Evolutionary conservation across 345 rosid species (phyloP), one percentile per base, ranked within the genome.

Genomic region (Salix arbutifolia): DNA sequence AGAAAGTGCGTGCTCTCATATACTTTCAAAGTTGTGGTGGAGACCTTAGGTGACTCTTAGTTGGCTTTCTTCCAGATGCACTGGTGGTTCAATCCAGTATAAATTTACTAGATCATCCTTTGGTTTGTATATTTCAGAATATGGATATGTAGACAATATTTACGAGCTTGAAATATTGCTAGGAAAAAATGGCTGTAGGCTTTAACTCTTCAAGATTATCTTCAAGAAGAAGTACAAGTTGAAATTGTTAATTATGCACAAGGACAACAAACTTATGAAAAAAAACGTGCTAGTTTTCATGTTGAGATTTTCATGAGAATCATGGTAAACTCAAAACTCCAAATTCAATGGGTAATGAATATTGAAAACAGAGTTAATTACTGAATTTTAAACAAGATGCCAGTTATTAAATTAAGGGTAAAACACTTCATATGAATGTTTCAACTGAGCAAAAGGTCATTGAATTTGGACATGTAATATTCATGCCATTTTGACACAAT

Each of bases 401-500:
- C 19, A 26, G 13, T 40, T 44, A 28, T 25, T 30, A 18, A 25
- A 31, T 6, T 12, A 76, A 76, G 46, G 19, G 6, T 21, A 58
- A n/a, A 6, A 2, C 50, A n/a, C 33, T 50, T 17, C 28, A 21
- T 53, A 28, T 50, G 33, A 40, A 69, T 21, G 16, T 28, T 42
- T 40, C 60, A 58, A 40, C 60, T 30, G 16, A 53, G 67, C 28
- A 42, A 35, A 50, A 50, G 37, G 17, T 31, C 65, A 48, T 75
- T 46, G 50, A 16, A 25, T 21, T 26, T 10, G 13, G 69, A 12
- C 52, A 40, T 42, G 30, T 38, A 60, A 61, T 28, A 23, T 28
- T 74, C 52, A 42, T 70, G 12, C 52, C 72, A 65, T 61, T 37
- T 67, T 67, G 26, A 70, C 23, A 42, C n/a, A 67, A 53, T 74